Base-by-base conservation (phyloP, 805 yeast genomes). In the Teunomyces barrocoloradensis region DNA sequence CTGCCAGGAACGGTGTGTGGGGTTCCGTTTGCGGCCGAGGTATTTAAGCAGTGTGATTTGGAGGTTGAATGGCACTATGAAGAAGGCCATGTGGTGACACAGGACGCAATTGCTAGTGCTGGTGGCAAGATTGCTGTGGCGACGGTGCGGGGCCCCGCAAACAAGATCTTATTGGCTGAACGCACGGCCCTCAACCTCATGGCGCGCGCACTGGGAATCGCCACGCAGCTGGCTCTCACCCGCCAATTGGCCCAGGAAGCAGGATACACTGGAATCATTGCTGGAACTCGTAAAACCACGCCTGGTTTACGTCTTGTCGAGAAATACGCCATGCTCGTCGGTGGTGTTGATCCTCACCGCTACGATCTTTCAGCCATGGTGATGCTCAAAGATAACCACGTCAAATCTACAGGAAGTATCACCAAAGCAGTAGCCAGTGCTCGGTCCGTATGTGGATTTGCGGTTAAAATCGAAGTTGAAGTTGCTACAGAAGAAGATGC, bases 261-360 rank as follows among this genome's bases (percentile, higher is more conserved):
- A 4, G 94, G 95, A 0, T 92, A 82, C 61, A 70, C 70, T 3
- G 98, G 98, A 0, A 77, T 85, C 20, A 89, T 91, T 62, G 97
- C 98, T 0, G 98, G 97, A 5, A 91, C 98, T 1, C 80, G 98
- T 62, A 91, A 91, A 68, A 92, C 97, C n/a, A 92, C 98, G 0
- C 98, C 98, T 0, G 98, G 98, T 0, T 77, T 91, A 52, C 80
- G 98, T 59, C 73, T 84, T 37, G 69, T 92, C 48, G 98, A 91
- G 63, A 91, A 91, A 64, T 91, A 91, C 68, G 85, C 96, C 20
- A 92, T 91, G 98, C 70, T 89, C 28, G 95, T 91, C 7, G 98
- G 97, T 28, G 97, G 97, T 3, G 87, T 89, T 47, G 98, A 91
- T 62, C 79, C 94, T 46, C 98, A 91, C 65, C 77, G 98, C 53